Conservation (phyloP, 1,139 yeast genomes). For the Kodamaea sp. region DNA sequence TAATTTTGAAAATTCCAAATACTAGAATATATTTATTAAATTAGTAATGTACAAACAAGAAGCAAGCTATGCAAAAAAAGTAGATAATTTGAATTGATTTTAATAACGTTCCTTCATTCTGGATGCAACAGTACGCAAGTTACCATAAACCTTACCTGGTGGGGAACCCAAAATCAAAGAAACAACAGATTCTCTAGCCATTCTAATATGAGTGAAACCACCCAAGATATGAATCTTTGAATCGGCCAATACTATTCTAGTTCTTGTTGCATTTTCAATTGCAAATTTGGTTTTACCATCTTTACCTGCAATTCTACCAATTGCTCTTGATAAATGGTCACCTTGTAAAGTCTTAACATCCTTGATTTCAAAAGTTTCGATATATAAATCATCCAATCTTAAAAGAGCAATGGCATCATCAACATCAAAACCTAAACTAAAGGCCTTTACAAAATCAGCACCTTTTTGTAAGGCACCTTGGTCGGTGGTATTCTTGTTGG, state of each 20-base stretch:
- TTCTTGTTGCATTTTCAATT: constrained; percentile 95
- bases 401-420: constrained; percentile 95
- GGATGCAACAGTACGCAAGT: constrained; percentile 92
- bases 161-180: constrained; percentile 95
- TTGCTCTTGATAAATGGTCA: constrained; percentile 96
- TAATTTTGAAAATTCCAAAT: constrained; percentile 12
- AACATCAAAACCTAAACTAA: constrained; percentile 90
- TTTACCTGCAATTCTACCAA: constrained; percentile 99
- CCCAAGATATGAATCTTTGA: constrained; percentile 94
- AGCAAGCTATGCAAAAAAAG: background rate
- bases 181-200: constrained; percentile 96
- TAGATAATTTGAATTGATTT: constrained; percentile 2
- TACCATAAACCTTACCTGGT: constrained; percentile 97
- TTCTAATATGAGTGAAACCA: constrained; percentile 92
- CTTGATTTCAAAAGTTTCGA: constrained; percentile 93
- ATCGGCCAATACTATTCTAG: constrained; percentile 96
- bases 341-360: constrained; percentile 95
- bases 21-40: background rate
- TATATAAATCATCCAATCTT: constrained; percentile 91
- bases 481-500: constrained; percentile 76
- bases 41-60: constrained; percentile 1
- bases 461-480: constrained; percentile 96
- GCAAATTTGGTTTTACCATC: constrained; percentile 99
- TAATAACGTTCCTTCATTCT: constrained; percentile 94
- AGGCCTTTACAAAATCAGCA: constrained; percentile 92